Conservation (phyloP, 2,329 filamentous ascomycete genomes). For the Diaporthe vexans region DNA sequence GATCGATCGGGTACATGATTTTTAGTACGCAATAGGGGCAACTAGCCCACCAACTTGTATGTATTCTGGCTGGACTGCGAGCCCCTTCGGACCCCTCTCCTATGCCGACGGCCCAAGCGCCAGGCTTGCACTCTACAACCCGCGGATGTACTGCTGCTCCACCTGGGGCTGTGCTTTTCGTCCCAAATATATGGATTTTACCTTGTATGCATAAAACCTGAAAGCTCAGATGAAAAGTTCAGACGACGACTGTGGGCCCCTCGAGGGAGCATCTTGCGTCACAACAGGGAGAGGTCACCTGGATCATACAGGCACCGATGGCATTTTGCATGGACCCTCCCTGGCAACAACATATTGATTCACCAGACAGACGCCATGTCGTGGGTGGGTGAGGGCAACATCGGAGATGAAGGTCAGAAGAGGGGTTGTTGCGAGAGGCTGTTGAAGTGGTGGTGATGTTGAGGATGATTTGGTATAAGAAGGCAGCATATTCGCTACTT, state of each 20-base stretch:
- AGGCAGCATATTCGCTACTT: neutral
- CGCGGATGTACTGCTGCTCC: constrained; percentile 20
- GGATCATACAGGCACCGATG: constrained; percentile 22
- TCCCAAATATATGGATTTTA: constrained; percentile 29
- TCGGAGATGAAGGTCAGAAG: constrained; percentile 24
- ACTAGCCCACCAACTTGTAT: neutral
- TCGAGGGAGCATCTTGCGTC: constrained; percentile 15
- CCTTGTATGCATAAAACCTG: constrained; percentile 28
- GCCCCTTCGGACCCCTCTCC: neutral
- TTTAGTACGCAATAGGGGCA: constrained; percentile 12
- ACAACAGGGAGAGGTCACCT: constrained; percentile 5
- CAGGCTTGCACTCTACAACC: neutral
- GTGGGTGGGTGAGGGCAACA: constrained; percentile 18
- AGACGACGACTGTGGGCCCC: constrained; percentile 25
- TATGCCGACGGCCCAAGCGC: constrained; percentile 11
- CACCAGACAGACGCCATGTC: constrained; percentile 2
- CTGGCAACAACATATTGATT: neutral
- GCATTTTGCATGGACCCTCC: constrained; percentile 15
- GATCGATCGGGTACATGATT: constrained; percentile 29
- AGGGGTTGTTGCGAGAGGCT: constrained; percentile 16
- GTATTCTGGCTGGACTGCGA: constrained; percentile 1
- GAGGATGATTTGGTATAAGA: constrained; percentile 21
- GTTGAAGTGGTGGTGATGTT: neutral
- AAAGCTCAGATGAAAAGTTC: constrained; percentile 30
- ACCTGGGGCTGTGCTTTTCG: constrained; percentile 25